Base-by-base conservation (phyloP, 352 stramenopile species). In the Pythium rishiriense region DNA sequence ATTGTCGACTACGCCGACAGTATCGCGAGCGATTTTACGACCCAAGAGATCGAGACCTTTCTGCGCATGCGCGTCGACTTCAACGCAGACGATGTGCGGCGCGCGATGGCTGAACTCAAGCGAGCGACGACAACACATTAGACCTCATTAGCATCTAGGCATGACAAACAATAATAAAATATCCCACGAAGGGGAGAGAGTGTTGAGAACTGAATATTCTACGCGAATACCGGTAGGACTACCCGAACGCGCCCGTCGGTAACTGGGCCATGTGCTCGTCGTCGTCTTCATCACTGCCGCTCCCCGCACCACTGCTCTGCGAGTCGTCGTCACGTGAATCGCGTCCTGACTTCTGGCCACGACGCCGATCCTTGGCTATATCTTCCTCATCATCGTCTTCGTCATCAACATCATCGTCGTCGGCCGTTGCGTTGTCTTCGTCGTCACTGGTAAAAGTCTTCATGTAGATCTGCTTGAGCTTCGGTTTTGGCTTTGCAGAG, bases 11-110 rank as follows among this genome's bases (percentile, higher is more conserved):
- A 90, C 59, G 59, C 81, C 4, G 66, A 78, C 33, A 83, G 71
- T 33, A 72, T 91, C 37, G 72, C 62, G 15, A 55, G 78, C 11
- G 78, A 88, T 29, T 54, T 93, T 8, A 79, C 66, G 12, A 12
- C 74, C 9, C 50, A 74, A 12, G 81, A 81, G 41, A 86, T 94
- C 33, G 73, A 74, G 52, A 76, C 66, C 29, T 70, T 89, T 21
- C 64, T 94, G 45, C 70, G 61, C 8, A 82, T 93, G 77, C 85
- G 85, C 47, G 70, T 92, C 26, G 83, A 92, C 58, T 94, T 93
- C 52, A 80, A 82, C 25, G 42, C 58, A 11, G 69, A 85, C 19
- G 77, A 87, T 17, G 67, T 94, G 26, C 48, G 58, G 3, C 71
- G 68, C 22, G 78, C 74, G 1, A 71, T 91, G n/a, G 55, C 1